phyloP scores from a whole-genome alignment of 257 asterid species.

The Rauvolfia tetraphylla region DNA sequence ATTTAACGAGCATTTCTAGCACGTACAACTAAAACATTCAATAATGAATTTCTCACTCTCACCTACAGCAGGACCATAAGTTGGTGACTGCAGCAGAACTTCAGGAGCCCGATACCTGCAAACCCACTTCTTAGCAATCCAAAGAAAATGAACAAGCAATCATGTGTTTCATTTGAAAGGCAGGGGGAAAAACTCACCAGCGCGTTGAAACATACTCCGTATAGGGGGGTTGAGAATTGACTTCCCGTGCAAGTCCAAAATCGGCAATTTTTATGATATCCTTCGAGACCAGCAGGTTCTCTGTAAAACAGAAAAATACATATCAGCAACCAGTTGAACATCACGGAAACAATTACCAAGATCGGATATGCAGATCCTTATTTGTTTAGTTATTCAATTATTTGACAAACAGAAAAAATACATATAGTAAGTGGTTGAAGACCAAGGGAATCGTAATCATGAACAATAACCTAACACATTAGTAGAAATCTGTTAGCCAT shows the following conservation, averaged over 20 bases:
- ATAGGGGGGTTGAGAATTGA: slow-evolving; percentile 78
- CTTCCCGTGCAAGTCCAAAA: slow-evolving; percentile 98
- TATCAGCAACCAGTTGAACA: neutral
- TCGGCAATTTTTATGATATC: slow-evolving; percentile 84
- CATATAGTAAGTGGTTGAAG: no score
- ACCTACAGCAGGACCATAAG: slow-evolving; percentile 92
- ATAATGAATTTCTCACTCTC: slow-evolving; percentile 17
- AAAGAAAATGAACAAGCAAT: slow-evolving; percentile 1
- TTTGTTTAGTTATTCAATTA: neutral
- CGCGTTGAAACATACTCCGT: slow-evolving; percentile 98
- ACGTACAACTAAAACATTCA: neutral
- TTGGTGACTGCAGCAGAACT: slow-evolving; percentile 84
- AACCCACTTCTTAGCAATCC: slow-evolving; percentile 11
- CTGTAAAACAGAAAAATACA: slow-evolving; percentile 25
- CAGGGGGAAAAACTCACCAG: slow-evolving; percentile 49
- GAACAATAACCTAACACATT: neutral
- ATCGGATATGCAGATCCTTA: no score
- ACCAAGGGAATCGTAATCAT: no score
- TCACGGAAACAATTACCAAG: neutral
- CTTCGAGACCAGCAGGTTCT: slow-evolving; percentile 86
- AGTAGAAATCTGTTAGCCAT: neutral
- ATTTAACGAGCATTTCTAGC: neutral
- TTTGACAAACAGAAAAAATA: neutral
- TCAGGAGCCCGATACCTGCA: slow-evolving; percentile 99
- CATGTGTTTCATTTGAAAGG: neutral